phyloP scores from a whole-genome alignment of 139 green algal species.

The Dunaliella primolecta region DNA sequence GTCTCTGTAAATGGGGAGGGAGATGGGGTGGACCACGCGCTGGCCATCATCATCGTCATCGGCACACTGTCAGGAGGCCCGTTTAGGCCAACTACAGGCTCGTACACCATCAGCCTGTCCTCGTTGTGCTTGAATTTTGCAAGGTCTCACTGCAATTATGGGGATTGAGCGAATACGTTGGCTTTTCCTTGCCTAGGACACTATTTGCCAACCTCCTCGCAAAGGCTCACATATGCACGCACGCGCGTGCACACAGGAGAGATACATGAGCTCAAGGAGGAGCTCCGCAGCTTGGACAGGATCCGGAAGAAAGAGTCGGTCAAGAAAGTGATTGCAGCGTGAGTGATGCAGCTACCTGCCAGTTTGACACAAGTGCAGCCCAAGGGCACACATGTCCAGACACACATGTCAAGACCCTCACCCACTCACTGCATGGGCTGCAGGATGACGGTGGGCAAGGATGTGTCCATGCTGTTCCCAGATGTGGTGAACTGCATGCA shows the following conservation, averaged over 20 bases:
- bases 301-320: constrained; percentile 93
- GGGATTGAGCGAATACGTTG: background rate
- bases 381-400: too few relatives aligned
- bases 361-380: too few relatives aligned
- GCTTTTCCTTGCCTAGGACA: too few relatives aligned
- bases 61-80: background rate
- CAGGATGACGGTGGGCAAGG: constrained; percentile 98
- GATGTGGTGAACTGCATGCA: constrained; percentile 99
- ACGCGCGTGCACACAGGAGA: constrained; percentile 63
- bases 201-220: too few relatives aligned
- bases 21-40: too few relatives aligned
- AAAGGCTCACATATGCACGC: background rate
- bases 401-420: background rate
- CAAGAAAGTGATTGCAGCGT: constrained; percentile 93
- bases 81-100: background rate
- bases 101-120: background rate
- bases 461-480: constrained; percentile 91
- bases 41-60: too few relatives aligned
- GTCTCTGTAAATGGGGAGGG: background rate
- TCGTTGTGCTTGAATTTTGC: background rate
- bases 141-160: background rate
- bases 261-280: constrained; percentile 94
- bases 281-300: constrained; percentile 84
- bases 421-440: too few relatives aligned
- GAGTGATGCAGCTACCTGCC: too few relatives aligned